Evolutionary conservation across 345 rosid genomes (phyloP).

Genomic region (Hypericum androsaemum): DNA sequence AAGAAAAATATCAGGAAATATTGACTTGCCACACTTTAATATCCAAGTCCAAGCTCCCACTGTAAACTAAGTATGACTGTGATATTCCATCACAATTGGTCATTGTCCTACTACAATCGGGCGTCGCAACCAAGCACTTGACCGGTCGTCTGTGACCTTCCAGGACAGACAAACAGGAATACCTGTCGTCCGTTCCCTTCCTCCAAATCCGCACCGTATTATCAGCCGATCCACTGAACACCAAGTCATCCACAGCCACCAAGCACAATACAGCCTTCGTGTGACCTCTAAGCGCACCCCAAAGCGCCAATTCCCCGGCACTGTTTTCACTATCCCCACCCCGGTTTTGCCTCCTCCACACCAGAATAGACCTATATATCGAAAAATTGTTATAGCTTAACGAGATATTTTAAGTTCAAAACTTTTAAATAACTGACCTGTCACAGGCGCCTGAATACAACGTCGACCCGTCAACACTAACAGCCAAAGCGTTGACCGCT

Average conservation of each 20-base stretch:
- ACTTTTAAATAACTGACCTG: conserved; percentile 16
- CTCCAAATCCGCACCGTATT: conserved; percentile 54
- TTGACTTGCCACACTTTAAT: conserved; percentile 38
- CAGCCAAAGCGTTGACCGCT: conserved; percentile 59
- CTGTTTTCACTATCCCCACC: conserved; percentile 2
- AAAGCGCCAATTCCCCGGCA: conserved; percentile 33
- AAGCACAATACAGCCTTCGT: conserved; percentile 54
- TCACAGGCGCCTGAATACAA: conserved; percentile 78
- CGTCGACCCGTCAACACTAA: conserved; percentile 46
- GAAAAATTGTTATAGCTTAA: too few relatives aligned
- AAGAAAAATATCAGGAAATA: too few relatives aligned
- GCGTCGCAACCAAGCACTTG: conserved; percentile 44
- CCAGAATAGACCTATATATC: conserved; percentile 27
- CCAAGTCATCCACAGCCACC: conserved; percentile 36
- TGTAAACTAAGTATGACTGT: conserved; percentile 35
- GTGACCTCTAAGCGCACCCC: conserved; percentile 73
- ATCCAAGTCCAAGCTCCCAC: conserved; percentile 61
- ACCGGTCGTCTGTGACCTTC: conserved; percentile 58
- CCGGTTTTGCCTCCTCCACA: conserved; percentile 41
- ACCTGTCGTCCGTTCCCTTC: conserved; percentile 29
- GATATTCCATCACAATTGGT: conserved; percentile 8
- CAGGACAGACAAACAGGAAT: conserved; percentile 43
- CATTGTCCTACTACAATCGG: conserved; percentile 8
- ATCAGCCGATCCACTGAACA: conserved; percentile 70
- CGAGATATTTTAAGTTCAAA: too few relatives aligned